Base-by-base conservation (phyloP, 2,329 filamentous ascomycete genomes). In the Ophiognomonia clavigignenti-juglandacearum region DNA sequence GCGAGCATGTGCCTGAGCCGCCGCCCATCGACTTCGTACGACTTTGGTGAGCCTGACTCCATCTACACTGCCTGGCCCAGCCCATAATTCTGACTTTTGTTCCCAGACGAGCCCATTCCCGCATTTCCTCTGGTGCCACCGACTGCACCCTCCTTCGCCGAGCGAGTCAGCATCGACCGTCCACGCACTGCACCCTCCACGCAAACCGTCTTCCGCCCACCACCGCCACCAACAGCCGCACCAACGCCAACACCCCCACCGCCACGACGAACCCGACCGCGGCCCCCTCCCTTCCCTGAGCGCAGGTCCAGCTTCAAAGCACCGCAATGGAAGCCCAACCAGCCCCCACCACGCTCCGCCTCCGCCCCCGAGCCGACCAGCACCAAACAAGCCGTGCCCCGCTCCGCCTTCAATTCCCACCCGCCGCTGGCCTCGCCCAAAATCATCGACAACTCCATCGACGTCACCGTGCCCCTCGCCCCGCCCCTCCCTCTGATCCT, bases 401-500 rank as follows among this genome's bases (percentile, higher is more conserved):
- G 44, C 2, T 57, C 59, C 29, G 57, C 61, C 6, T 59, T 64
- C 41, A 57, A 53, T 29, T 57, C 54, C 4, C 55, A 55, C 19
- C 53, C 57, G 7, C 48, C 52, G 6, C 43, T 39, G 42, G 26
- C 36, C 31, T 35, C 42, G 22, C 31, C 45, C 14, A 42, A 24
- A 16, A 46, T 49, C 42, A 23, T 41, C 50, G 26, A 56, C 48
- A 48, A 53, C 54, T 48, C 52, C 50, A 51, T 53, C 55, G 43
- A 53, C 10, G 59, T 69, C 19, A 64, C 68, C 5, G 61, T 64
- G 6, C 64, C 69, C 2, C 68, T 75, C 1, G 74, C 77, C 3
- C 79, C 78, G 1, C 79, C 80, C 2, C 64, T 82, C 4, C 78
- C 79, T 0, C 69, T 82, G 20, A 73, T 80, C 14, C 68, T 81